Base-by-base conservation (phyloP, 805 yeast genomes). In the Saccharomycopsis malanga region DNA sequence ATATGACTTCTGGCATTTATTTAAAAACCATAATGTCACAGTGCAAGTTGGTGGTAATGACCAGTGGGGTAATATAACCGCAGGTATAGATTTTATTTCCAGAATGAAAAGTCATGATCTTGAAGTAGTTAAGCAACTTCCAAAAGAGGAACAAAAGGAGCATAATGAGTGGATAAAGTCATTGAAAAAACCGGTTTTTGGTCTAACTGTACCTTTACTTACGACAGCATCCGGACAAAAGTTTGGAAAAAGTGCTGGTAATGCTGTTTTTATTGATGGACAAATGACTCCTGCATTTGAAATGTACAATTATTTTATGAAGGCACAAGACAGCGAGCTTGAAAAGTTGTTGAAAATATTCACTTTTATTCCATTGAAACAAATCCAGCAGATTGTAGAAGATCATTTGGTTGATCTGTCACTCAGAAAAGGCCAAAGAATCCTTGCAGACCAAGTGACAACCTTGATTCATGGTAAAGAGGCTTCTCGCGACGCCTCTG, bases 1-100 rank as follows among this genome's bases (percentile, higher is more conserved):
- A 0, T 93, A 77, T 61, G 98, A 93, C 61, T 93, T 87, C 60
- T 87, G 83, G 72, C 87, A 89, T 59, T 66, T 93, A 49, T 79
- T 77, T 67, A 72, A 72, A 34, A 61, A 74, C 14, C 64, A 76
- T 32, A 63, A 69, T 3, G 89, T 89, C 37, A 70, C 72, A 37
- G 64, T 88, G 12, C 98, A 93, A 66, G 80, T 85, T 30, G 98
- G 98, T 21, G 98, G 98, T 4, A 88, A 85, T 60, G 98, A 93
- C 61, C 98, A 93, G 64, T 93, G 96, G 88, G 98, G 98, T 1
- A 93, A 93, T 58, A 93, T 93, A 50, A 87, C 95, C 1, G 97
- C 98, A 0, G 98, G 98, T 0, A 76, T 86, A 34, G 98, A 93
- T 58, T 70, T 93, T 49, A 87, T 89, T 34, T 70, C 82, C 1